These are phyloP conservation scores for Diplodia seriata DNA, from an alignment of 2,329 filamentous ascomycete species.

Conservation along the genomic window DNA sequence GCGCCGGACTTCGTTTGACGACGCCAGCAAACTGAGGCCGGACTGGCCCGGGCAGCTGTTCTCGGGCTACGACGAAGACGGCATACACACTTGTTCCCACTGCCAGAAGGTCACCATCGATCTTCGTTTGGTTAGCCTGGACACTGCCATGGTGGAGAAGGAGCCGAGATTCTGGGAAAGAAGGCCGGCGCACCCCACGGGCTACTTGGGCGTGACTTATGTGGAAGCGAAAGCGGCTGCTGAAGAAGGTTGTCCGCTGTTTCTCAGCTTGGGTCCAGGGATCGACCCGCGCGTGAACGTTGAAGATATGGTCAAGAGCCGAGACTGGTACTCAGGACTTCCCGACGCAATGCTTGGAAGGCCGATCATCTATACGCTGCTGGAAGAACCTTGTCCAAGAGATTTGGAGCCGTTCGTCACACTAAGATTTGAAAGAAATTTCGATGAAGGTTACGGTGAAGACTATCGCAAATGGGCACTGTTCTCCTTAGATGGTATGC, in stretches of 20 bases:
- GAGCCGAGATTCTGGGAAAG: too few species aligned
- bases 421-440: not conserved
- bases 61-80: not conserved
- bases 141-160: too few species aligned
- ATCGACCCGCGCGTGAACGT: not conserved
- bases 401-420: not conserved
- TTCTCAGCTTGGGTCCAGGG: not conserved
- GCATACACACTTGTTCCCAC: not conserved
- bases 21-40: not conserved
- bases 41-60: not conserved
- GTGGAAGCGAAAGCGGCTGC: not conserved
- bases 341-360: not conserved
- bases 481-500: too few species aligned
- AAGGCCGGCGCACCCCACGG: not conserved
- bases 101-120: not conserved
- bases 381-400: fast-evolving
- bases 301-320: not conserved
- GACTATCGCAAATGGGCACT: too few species aligned
- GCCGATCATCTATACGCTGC: not conserved
- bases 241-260: not conserved
- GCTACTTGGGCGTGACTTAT: not conserved
- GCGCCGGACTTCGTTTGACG: not conserved
- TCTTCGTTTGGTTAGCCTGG: not conserved
- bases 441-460: not conserved
- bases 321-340: not conserved